Evolutionary conservation across 495 filamentous ascomycete species (phyloP), one percentile per base, ranked within the genome.

Genomic region (Tuber umbilicatum): DNA sequence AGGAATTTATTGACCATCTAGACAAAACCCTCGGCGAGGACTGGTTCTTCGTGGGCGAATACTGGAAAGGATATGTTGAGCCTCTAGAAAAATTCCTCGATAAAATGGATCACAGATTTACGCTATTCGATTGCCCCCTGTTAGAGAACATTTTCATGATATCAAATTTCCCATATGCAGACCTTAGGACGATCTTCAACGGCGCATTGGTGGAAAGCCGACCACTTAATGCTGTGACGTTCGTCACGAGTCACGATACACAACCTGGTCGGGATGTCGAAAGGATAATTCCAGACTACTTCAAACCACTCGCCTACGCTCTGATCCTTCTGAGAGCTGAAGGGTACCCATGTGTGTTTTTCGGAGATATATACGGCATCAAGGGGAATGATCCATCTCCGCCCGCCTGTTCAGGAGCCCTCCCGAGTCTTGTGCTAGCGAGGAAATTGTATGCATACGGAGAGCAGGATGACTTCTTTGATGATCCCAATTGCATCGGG

Each of bases 351-450:
- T 93, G 90, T 76, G 77, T 92, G 70, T 94, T 91, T 81, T 93
- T 90, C 80, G 91, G 91, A 42, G 91, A 94, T 76, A 77, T 93
- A 16, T 93, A 92, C 80, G 91, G 91, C n/a, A 89, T 90, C 75
- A 82, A 86, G 74, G 76, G 87, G 83, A 83, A 86, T 40, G 82
- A 85, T 37, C 84, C 87, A 4, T 86, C 87, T 70, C 85, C 85
- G 2, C 88, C 90, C 5, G 86, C 89, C 16, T 91, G 89, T 79
- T 85, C 86, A 71, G 87, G 86, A 42, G 85, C 86, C 31, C 85
- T 93, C 0, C 87, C 90, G 9, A 84, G 87, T n/a, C 81, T 93
- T 17, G 86, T 86, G 23, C 85, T 90, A 37, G 90, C 89, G 9
- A 85, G 91, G 9, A 91, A 90, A 81, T 84, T 91, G 1, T 93